Conservation (phyloP, 768 basidiomycete species). For the Psilocybe subaeruginosa region DNA sequence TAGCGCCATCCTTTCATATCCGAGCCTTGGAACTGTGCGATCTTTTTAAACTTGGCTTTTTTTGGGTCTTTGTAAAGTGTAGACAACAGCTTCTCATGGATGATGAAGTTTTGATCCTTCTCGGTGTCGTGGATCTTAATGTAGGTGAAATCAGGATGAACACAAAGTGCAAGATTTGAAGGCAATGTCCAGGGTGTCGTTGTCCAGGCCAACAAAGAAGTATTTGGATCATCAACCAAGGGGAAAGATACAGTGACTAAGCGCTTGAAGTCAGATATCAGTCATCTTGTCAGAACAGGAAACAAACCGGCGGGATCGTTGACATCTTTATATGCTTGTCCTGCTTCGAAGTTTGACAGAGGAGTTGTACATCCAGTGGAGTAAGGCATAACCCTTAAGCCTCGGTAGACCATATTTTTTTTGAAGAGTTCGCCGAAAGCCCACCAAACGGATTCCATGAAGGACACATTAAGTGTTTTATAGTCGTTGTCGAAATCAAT, state of each 20-base stretch:
- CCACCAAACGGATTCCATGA: slow-evolving; percentile 99
- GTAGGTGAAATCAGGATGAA: slow-evolving; percentile 95
- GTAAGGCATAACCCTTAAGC: slow-evolving; percentile 96
- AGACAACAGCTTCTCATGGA: slow-evolving; percentile 84
- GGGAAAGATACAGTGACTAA: slow-evolving; percentile 91
- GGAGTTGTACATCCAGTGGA: slow-evolving; percentile 96
- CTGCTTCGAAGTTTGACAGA: slow-evolving; percentile 96
- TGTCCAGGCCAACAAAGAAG: slow-evolving; percentile 94
- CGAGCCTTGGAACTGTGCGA: slow-evolving; percentile 83
- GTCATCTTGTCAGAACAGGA: not conserved
- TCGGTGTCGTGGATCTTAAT: slow-evolving; percentile 95
- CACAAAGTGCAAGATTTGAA: slow-evolving; percentile 93
- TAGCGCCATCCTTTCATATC: slow-evolving; percentile 98
- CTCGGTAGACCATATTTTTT: slow-evolving; percentile 91
- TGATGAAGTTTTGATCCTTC: slow-evolving; percentile 85
- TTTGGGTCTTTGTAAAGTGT: slow-evolving; percentile 97
- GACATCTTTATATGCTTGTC: slow-evolving; percentile 88
- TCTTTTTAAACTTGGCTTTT: slow-evolving; percentile 93
- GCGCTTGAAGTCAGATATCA: not conserved
- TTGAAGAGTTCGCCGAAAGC: slow-evolving; percentile 94
- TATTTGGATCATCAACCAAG: slow-evolving; percentile 89
- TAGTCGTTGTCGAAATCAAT: slow-evolving; percentile 99
- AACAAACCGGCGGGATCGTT: slow-evolving; percentile 86
- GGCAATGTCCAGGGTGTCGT: slow-evolving; percentile 99
- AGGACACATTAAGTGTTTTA: slow-evolving; percentile 91